Conservation (phyloP, 192 early-diverging fungal species). For the Backusella macrospora region DNA sequence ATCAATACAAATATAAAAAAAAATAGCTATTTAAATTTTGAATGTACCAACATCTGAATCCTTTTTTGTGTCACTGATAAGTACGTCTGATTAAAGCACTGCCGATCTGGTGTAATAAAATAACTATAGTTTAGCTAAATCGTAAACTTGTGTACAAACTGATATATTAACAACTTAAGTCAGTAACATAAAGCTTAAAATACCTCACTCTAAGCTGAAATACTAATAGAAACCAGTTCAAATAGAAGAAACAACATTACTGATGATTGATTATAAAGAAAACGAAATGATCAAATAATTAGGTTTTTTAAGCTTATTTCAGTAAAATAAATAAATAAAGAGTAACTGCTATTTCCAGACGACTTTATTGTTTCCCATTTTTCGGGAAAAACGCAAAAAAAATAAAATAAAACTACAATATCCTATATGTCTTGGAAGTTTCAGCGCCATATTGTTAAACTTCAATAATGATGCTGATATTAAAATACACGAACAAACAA, state of each 20-base stretch:
- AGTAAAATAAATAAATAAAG: neutral
- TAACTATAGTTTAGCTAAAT: too few species aligned
- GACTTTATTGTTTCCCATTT: neutral
- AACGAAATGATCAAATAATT: neutral
- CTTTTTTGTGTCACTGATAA: too few species aligned
- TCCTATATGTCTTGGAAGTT: too few species aligned
- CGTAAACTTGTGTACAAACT: too few species aligned
- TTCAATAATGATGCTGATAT: too few species aligned
- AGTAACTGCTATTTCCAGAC: neutral
- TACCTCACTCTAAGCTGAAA: neutral
- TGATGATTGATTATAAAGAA: neutral
- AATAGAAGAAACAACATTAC: neutral
- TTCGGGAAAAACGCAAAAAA: neutral
- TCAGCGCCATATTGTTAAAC: too few species aligned
- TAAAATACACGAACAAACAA: too few species aligned
- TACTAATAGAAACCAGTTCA: neutral
- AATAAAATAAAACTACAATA: neutral
- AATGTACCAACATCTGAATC: too few species aligned
- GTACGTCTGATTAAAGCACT: too few species aligned
- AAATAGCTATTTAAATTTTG: too few species aligned
- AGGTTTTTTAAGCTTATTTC: neutral
- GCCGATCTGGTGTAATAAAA: too few species aligned
- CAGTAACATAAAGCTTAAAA: neutral
- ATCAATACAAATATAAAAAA: too few species aligned
- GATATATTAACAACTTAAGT: neutral